Percentiles rank a stretch among this genome's conserved stretches.
These are phyloP conservation scores for Dactylorhiza incarnata DNA, from an alignment of 106 monocot species.

Conservation along the genomic window DNA sequence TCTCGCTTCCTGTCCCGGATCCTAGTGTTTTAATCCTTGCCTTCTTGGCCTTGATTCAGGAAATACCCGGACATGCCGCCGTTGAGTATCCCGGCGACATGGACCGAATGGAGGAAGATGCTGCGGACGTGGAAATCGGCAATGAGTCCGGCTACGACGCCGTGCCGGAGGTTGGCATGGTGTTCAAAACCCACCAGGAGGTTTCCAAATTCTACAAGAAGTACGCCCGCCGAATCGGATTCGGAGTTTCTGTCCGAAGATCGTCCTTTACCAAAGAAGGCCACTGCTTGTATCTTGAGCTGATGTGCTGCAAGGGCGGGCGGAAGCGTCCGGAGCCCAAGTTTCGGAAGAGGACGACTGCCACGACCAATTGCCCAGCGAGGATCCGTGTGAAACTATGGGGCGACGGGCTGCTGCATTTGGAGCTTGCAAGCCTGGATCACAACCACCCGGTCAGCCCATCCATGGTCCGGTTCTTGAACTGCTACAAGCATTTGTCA, in stretches of 20 bases:
- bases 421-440: constrained; percentile 11
- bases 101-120: too few relatives aligned
- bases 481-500: constrained; percentile 7
- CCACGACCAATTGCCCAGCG: constrained; percentile 22
- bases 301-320: constrained; percentile 10
- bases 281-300: not conserved
- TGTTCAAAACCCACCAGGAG: constrained; percentile 14
- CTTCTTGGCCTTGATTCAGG: too few relatives aligned
- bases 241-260: constrained; percentile 5
- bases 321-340: constrained; percentile 3
- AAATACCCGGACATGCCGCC: too few relatives aligned
- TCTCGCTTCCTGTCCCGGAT: too few relatives aligned
- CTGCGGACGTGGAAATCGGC: too few relatives aligned
- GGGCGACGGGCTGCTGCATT: constrained; percentile 16
- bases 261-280: constrained; percentile 9
- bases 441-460: constrained; percentile 24
- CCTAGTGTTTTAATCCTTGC: too few relatives aligned
- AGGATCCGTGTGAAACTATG: not conserved
- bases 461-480: not conserved
- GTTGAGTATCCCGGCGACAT: too few relatives aligned
- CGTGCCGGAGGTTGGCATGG: constrained; percentile 12
- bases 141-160: constrained; percentile 1
- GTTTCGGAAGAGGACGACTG: not conserved
- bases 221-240: constrained; percentile 14
- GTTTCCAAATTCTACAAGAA: constrained; percentile 15